phyloP scores from a whole-genome alignment of 345 rosid species.

The Hibiscus trionum region DNA sequence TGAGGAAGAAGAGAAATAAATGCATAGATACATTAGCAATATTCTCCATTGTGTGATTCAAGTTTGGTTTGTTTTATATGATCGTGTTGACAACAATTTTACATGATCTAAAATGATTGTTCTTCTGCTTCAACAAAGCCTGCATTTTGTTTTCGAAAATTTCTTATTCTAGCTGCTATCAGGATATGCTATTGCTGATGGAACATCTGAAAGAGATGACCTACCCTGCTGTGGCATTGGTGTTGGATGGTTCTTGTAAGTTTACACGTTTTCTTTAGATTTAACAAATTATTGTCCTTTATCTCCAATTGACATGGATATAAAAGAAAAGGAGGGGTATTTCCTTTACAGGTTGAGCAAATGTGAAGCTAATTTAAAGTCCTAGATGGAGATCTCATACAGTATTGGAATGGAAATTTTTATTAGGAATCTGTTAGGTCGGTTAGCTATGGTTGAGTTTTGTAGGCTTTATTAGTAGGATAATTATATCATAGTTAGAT shows the following conservation, averaged over 20 bases:
- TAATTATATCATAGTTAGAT: not conserved
- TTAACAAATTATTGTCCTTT: not conserved
- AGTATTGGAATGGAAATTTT: not conserved
- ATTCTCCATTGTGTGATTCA: not conserved
- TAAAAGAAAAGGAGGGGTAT: not conserved
- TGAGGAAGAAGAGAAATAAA: not conserved
- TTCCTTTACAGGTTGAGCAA: too few relatives aligned
- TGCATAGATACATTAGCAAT: not conserved
- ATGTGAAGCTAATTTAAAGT: too few relatives aligned
- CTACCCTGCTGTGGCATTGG: conserved; percentile 92
- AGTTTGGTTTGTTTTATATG: not conserved
- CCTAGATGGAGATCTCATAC: too few relatives aligned
- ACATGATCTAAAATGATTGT: not conserved
- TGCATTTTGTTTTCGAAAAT: not conserved
- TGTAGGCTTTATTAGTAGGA: not conserved
- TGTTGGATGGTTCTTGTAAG: conserved; percentile 90
- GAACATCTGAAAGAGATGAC: conserved; percentile 43
- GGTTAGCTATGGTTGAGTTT: not conserved
- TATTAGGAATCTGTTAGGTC: not conserved
- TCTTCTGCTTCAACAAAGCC: not conserved
- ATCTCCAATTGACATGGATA: not conserved
- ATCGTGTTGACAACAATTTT: not conserved
- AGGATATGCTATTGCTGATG: conserved; percentile 85
- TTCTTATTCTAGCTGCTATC: not conserved
- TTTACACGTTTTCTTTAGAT: not conserved